Evolutionary conservation across 805 yeast genomes (phyloP), one percentile per base, ranked within the genome.

Genomic region (Starmera amethionina): DNA sequence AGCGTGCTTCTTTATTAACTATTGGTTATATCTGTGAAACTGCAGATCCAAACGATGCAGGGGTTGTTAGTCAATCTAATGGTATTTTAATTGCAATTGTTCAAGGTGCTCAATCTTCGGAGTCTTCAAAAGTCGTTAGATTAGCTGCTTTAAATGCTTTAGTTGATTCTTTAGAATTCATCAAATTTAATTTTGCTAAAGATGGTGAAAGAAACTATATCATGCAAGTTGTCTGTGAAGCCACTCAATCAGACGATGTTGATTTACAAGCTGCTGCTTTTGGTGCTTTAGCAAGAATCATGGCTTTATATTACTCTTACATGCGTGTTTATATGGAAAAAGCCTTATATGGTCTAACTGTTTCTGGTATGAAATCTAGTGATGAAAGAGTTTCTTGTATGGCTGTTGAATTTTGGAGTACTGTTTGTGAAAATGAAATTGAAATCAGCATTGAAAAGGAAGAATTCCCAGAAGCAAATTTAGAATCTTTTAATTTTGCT

Each of bases 341-440:
- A 67, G 98, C 98, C 2, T 66, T 93, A 40, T 93, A 83, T 52
- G 86, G 87, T 14, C 71, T 93, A 43, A 89, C 97, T 5, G 88
- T 90, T 35, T 65, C 79, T 16, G 97, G 97, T 35, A 93, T 93
- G 96, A 81, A 81, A 62, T 80, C 87, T 42, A 49, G 54, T 7
- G 82, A 86, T 63, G 95, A 84, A 53, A 76, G 76, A 52, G 97
- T 93, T 28, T 82, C 96, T 1, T 87, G 97, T 58, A 89, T 90
- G 97, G 97, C 98, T 28, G 93, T 93, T 42, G 98, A 93, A 65
- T 90, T 93, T 60, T 93, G 98, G 98, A 79, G 90, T 44, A 87
- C 98, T n/a, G 93, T 93, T n/a, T 89, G 97, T 67, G 98, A 93
- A 66, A 96, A 83, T 57, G 98, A 93, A 63, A 71, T 84, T 46